These are phyloP conservation scores for Diutina rugosa DNA, from an alignment of 1,139 yeast genomes.

Conservation along the genomic window DNA sequence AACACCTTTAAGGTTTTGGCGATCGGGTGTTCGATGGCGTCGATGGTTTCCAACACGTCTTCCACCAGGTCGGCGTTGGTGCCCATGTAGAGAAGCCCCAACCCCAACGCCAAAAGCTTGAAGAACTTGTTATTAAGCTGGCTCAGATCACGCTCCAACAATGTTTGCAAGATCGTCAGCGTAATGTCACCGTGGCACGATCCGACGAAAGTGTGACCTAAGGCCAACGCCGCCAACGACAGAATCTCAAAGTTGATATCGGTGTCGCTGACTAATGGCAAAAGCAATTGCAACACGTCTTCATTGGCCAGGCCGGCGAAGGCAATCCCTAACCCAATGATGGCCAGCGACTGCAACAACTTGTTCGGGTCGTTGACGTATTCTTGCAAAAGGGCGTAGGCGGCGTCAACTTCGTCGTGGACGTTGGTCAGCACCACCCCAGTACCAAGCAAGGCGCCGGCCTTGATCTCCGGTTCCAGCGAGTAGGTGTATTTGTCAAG, in stretches of 20 bases:
- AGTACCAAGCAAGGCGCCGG: slow-evolving; percentile 93
- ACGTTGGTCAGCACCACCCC: slow-evolving; percentile 93
- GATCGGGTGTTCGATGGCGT: slow-evolving; percentile 92
- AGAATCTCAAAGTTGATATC: slow-evolving; percentile 67
- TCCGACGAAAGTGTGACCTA: slow-evolving; percentile 93
- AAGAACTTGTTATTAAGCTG: slow-evolving; percentile 82
- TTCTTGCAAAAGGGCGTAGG: slow-evolving; percentile 74
- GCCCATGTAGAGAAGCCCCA: slow-evolving; percentile 87
- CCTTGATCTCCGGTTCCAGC: slow-evolving; percentile 76
- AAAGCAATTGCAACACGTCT: slow-evolving; percentile 61
- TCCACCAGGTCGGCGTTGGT: slow-evolving; percentile 82
- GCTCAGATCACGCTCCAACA: slow-evolving; percentile 69
- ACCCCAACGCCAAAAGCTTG: slow-evolving; percentile 81
- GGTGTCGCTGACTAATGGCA: slow-evolving; percentile 81
- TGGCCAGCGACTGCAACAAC: slow-evolving; percentile 64
- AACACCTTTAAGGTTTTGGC: slow-evolving; percentile 81
- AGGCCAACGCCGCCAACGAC: slow-evolving; percentile 77
- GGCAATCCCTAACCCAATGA: slow-evolving; percentile 86
- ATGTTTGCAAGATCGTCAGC: slow-evolving; percentile 77
- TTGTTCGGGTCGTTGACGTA: slow-evolving; percentile 42
- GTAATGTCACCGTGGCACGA: slow-evolving; percentile 93
- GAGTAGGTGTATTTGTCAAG: slow-evolving; percentile 85
- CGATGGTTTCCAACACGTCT: slow-evolving; percentile 87
- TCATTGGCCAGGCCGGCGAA: slow-evolving; percentile 91
- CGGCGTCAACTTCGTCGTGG: slow-evolving; percentile 93